Percentiles rank a stretch among this genome's conserved stretches.
phyloP scores from a whole-genome alignment of 768 basidiomycete species.

The Trametes cinnabarina region DNA sequence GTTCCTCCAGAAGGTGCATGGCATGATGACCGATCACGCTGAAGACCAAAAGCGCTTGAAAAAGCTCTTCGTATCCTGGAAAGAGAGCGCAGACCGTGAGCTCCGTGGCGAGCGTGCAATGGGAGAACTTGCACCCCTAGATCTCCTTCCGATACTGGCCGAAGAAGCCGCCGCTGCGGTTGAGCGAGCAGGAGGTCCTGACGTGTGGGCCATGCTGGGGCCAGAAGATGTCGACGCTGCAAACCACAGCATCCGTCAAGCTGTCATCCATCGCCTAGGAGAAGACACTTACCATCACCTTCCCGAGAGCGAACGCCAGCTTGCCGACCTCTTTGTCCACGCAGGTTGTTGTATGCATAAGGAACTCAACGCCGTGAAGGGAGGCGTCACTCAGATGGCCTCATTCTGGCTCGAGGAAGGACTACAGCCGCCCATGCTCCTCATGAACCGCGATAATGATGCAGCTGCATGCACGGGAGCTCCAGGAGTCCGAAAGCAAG shows the following conservation, averaged over 20 bases:
- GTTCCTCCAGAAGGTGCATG: neutral
- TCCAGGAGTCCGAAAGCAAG: conserved; percentile 17
- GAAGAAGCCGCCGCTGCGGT: neutral
- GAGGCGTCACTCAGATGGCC: conserved; percentile 23
- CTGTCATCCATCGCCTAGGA: conserved; percentile 7
- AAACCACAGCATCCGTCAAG: neutral
- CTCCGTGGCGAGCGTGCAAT: neutral
- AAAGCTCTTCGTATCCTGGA: neutral
- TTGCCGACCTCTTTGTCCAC: conserved; percentile 33
- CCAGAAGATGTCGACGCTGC: neutral
- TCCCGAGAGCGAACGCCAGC: conserved; percentile 10
- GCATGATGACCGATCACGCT: conserved; percentile 7
- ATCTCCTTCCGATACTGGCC: neutral
- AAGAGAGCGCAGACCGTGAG: neutral
- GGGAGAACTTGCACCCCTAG: neutral
- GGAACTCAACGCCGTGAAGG: conserved; percentile 36
- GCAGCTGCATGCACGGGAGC: conserved; percentile 5
- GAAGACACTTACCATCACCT: conserved; percentile 16
- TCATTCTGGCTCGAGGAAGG: neutral
- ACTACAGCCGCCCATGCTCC: too few species aligned
- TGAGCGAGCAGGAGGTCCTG: neutral
- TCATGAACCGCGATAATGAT: too few species aligned
- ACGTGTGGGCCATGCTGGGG: neutral
- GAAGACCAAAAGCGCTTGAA: conserved; percentile 14
- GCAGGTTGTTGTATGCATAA: conserved; percentile 42